Percentiles rank a stretch among this genome's conserved stretches.
Conservation (phyloP, 1,284 basidiomycete species). For the Trichosporon asahii region DNA sequence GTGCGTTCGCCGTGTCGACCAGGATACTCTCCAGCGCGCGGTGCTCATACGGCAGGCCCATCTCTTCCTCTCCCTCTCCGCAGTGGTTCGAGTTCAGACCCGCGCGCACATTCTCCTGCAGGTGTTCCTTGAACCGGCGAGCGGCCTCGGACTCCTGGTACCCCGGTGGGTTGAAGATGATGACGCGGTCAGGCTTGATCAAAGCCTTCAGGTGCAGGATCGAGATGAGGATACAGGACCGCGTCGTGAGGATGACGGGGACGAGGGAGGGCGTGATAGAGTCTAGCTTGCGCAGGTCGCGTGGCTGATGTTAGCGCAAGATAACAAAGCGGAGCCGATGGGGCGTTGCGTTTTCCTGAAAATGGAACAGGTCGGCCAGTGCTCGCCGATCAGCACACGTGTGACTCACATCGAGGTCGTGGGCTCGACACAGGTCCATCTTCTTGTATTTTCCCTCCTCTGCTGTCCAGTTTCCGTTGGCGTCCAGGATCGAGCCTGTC, state of each 20-base stretch:
- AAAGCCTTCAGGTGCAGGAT: constrained; percentile 91
- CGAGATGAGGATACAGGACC: constrained; percentile 86
- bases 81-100: constrained; percentile 24
- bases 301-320: constrained; percentile 61
- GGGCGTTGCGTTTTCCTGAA: neutral
- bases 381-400: neutral
- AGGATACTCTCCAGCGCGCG: constrained; percentile 85
- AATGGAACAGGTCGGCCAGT: neutral
- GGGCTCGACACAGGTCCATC: constrained; percentile 79
- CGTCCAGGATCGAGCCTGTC: constrained; percentile 79
- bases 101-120: constrained; percentile 62
- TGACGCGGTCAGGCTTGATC: constrained; percentile 86
- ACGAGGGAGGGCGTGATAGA: constrained; percentile 72
- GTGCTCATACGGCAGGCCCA: constrained; percentile 75
- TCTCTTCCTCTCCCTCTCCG: constrained; percentile 31
- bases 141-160: constrained; percentile 78
- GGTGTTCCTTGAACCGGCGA: constrained; percentile 79
- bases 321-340: neutral
- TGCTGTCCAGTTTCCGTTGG: constrained; percentile 79
- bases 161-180: constrained; percentile 88
- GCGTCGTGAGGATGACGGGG: constrained; percentile 85
- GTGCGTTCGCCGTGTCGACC: constrained; percentile 77
- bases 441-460: constrained; percentile 88
- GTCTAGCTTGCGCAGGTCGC: constrained; percentile 96
- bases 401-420: constrained; percentile 74